phyloP scores from a whole-genome alignment of 2,329 filamentous ascomycete genomes.

The Tolypocladium sp. region DNA sequence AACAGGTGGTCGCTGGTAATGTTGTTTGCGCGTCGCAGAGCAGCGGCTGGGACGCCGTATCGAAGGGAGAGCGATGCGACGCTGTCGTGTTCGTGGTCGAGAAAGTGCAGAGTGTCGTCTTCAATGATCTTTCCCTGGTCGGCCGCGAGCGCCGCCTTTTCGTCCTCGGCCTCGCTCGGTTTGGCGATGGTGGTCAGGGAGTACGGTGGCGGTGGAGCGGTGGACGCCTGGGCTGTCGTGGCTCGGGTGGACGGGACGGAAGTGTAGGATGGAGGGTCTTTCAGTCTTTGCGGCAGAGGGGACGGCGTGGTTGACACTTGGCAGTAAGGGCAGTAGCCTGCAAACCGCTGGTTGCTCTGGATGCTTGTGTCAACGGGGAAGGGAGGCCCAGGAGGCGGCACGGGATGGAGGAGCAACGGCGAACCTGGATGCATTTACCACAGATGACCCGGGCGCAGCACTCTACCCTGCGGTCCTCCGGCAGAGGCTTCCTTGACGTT shows the following conservation, averaged over 20 bases:
- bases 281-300: constrained; percentile 50
- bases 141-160: constrained; percentile 14
- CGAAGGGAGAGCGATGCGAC: constrained; percentile 59
- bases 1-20: constrained; percentile 65
- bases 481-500: constrained; percentile 50
- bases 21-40: constrained; percentile 58
- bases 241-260: constrained; percentile 18
- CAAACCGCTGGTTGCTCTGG: constrained; percentile 58
- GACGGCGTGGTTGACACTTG: constrained; percentile 58
- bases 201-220: constrained; percentile 31
- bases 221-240: constrained; percentile 11
- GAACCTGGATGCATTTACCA: constrained; percentile 55
- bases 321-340: constrained; percentile 63
- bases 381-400: neutral
- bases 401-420: constrained; percentile 11
- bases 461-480: constrained; percentile 49
- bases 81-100: constrained; percentile 60
- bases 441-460: constrained; percentile 69
- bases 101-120: constrained; percentile 66
- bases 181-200: neutral
- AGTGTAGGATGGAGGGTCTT: constrained; percentile 59
- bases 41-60: constrained; percentile 57
- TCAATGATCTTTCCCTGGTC: constrained; percentile 25
- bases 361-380: constrained; percentile 4
- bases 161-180: constrained; percentile 5